Conservation (phyloP, 331 rosid genomes). For the Malus hybrid region DNA sequence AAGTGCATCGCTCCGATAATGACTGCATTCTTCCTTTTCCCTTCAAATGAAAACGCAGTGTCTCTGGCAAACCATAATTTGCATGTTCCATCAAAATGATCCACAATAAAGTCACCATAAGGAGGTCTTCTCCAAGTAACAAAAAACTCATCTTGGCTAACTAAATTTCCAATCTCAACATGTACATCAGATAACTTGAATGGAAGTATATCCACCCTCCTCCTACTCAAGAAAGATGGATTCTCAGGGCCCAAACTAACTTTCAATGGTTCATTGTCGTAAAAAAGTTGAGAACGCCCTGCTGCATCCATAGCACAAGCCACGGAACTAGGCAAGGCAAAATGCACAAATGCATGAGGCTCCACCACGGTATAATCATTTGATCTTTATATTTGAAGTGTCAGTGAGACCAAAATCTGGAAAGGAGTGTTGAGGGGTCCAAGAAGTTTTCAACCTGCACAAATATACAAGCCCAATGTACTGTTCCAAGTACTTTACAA, state of each 20-base stretch:
- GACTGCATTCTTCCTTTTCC: constrained; percentile 20
- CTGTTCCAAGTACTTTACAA: constrained; percentile 46
- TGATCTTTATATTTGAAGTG: constrained; percentile 10
- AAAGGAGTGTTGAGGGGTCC: constrained; percentile 71
- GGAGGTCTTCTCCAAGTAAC: constrained; percentile 73
- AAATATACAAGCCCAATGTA: constrained; percentile 61
- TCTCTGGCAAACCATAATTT: constrained; percentile 65
- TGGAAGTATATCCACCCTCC: constrained; percentile 64
- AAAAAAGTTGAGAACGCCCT: constrained; percentile 37
- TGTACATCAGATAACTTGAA: constrained; percentile 55
- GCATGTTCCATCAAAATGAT: constrained; percentile 72
- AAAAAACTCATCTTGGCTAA: constrained; percentile 34
- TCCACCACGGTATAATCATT: constrained; percentile 43
- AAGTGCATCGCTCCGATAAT: constrained; percentile 6
- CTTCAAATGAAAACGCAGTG: constrained; percentile 53
- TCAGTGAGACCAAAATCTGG: constrained; percentile 45
- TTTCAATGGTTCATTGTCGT: constrained; percentile 33
- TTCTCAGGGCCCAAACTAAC: constrained; percentile 62
- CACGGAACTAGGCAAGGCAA: constrained; percentile 40
- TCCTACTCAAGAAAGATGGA: constrained; percentile 45
- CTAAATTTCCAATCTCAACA: constrained; percentile 69
- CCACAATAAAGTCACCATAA: constrained; percentile 71
- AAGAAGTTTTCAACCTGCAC: constrained; percentile 82
- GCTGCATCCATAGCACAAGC: constrained; percentile 45
- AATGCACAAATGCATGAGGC: constrained; percentile 94